phyloP scores from a whole-genome alignment of 2,329 filamentous ascomycete species.

The Ceratocystiopsis sp. region DNA sequence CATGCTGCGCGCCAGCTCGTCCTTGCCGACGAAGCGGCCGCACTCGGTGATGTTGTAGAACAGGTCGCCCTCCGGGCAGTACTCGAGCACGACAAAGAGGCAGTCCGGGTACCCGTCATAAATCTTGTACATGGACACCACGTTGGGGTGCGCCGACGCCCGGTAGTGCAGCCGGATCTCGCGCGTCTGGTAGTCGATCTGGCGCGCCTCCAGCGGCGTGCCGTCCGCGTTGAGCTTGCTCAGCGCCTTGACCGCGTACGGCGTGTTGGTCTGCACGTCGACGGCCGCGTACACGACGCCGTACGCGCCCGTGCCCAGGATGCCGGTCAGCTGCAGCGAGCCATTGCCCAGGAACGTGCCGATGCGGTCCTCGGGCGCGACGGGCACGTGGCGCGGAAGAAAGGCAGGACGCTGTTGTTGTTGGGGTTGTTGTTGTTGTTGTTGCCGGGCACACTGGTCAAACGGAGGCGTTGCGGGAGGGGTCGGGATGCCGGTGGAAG shows the following conservation, averaged over 20 bases:
- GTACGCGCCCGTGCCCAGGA: conserved; percentile 88
- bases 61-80: conserved; percentile 89
- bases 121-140: conserved; percentile 87
- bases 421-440: conserved; percentile 19
- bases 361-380: conserved; percentile 67
- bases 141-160: conserved; percentile 78
- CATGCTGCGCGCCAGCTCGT: conserved; percentile 67
- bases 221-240: conserved; percentile 70
- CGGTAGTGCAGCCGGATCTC: conserved; percentile 85
- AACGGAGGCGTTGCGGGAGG: conserved; percentile 35
- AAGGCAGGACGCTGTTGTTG: conserved; percentile 20
- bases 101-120: conserved; percentile 83
- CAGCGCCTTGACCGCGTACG: conserved; percentile 91
- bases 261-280: conserved; percentile 63
- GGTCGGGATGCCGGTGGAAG: conserved; percentile 35
- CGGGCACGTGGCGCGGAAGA: conserved; percentile 27
- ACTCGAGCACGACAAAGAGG: conserved; percentile 92
- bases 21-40: conserved; percentile 84
- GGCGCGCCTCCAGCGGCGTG: conserved; percentile 60
- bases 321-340: conserved; percentile 64
- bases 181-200: conserved; percentile 77
- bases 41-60: conserved; percentile 96
- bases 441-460: conserved; percentile 18
- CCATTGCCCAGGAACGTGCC: conserved; percentile 61
- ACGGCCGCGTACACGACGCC: conserved; percentile 86